A percentile compares a stretch with the other conserved stretches of the same genome.
These are phyloP conservation scores for Debaryomyces maramus DNA, from an alignment of 805 yeast genomes.

Conservation along the genomic window DNA sequence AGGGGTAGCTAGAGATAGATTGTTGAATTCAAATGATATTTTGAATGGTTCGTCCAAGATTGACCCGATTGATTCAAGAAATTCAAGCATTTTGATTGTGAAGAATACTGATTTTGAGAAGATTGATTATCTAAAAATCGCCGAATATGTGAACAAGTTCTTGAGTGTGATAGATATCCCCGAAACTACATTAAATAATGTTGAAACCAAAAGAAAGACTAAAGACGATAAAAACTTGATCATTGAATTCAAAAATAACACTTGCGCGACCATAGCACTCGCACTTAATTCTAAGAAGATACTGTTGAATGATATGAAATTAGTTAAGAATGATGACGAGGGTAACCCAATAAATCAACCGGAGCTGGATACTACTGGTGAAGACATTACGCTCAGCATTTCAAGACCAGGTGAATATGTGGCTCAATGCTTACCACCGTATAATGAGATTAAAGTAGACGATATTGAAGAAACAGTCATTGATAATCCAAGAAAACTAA, in stretches of 20 bases:
- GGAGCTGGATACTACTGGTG: constrained; percentile 3
- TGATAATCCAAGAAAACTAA: constrained; percentile 49
- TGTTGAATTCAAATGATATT: constrained; percentile 30
- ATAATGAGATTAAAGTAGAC: constrained; percentile 12
- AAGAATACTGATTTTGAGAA: constrained; percentile 32
- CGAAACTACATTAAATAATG: constrained; percentile 33
- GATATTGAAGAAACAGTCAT: constrained; percentile 27
- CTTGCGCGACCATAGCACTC: constrained; percentile 55
- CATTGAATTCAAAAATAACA: constrained; percentile 51
- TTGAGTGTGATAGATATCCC: constrained; percentile 46
- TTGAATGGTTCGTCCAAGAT: constrained; percentile 35
- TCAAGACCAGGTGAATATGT: constrained; percentile 38
- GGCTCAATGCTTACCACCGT: constrained; percentile 24
- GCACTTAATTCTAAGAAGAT: constrained; percentile 39
- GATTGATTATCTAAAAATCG: constrained; percentile 37
- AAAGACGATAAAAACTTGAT: constrained; percentile 42
- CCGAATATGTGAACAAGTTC: constrained; percentile 46
- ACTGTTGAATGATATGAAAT: constrained; percentile 27
- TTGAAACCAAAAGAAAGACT: constrained; percentile 32
- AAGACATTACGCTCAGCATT: constrained; percentile 8
- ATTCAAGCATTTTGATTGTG: constrained; percentile 31
- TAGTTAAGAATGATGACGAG: constrained; percentile 12
- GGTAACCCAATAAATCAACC: constrained; percentile 11
- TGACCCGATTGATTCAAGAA: constrained; percentile 40
- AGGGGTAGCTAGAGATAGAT: constrained; percentile 36